These are phyloP conservation scores for Ogataea degrootiae DNA, from an alignment of 805 yeast genomes.

Conservation along the genomic window DNA sequence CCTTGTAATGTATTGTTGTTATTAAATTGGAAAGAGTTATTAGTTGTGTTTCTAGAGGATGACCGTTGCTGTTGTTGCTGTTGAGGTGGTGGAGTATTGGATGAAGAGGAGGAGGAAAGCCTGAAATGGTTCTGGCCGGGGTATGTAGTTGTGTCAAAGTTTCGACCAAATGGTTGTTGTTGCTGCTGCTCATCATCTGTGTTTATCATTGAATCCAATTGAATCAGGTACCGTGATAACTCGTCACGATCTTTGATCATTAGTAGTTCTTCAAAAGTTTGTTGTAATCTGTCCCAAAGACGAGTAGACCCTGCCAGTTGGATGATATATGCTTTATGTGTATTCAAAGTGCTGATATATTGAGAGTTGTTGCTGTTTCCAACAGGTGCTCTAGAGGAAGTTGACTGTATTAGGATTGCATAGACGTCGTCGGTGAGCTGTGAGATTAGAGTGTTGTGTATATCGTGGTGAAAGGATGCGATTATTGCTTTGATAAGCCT, in stretches of 20 bases:
- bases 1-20: conserved; percentile 4
- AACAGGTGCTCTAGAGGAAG: conserved; percentile 1
- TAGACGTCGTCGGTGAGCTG: conserved; percentile 6
- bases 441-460: too few relatives aligned
- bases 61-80: conserved; percentile 6
- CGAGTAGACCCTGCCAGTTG: conserved; percentile 4
- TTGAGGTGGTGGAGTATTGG: background rate
- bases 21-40: background rate
- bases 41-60: conserved; percentile 4
- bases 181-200: background rate
- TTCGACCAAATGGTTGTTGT: background rate
- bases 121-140: background rate
- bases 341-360: conserved; percentile 3
- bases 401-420: conserved; percentile 8
- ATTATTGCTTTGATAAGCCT: too few relatives aligned
- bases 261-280: conserved; percentile 17
- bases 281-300: conserved; percentile 17
- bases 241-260: conserved; percentile 12
- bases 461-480: too few relatives aligned
- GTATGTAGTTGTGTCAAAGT: background rate
- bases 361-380: background rate
- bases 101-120: conserved; percentile 5
- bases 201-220: conserved; percentile 14
- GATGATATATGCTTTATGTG: conserved; percentile 7
- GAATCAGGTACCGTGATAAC: conserved; percentile 18